Base-by-base conservation (phyloP, 163 green algal species). In the Chlorella variabilis region DNA sequence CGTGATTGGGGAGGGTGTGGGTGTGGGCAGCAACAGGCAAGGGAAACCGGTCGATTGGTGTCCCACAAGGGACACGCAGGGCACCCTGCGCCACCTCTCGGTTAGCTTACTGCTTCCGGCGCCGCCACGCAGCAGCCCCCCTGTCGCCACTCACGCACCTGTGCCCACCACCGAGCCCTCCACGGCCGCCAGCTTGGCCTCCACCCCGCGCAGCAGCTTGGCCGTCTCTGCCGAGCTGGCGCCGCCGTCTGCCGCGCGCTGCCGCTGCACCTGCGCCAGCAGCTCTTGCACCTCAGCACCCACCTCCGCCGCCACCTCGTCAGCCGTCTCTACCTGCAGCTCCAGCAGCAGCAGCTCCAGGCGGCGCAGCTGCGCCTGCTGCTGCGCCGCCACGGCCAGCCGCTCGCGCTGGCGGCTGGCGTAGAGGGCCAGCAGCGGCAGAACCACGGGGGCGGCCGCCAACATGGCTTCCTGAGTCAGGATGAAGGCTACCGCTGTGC, bases 361-460 rank as follows among this genome's bases (percentile, higher is more conserved):
- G 0, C 74, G 58, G 1, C 27, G n/a, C 39, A 71, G 58, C 58
- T 58, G 38, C 31, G 34, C 49, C 48, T n/a, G 75, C 23, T 56
- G 34, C 27, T 49, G 42, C 8, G 34, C 77, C 1, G 67, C 49
- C 1, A 49, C 38, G 1, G 51, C 77, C 65, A 83, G 66, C 9
- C 62, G 62, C 59, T 88, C 63, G 20, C 83, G 77, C 65, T 89
- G 83, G 13, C 83, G 74, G 67, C 69, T 85, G 21, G 87, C 87
- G 71, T 85, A 91, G 20, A 90, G 69, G 17, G 85, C 87, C 18
- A 91, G 23, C 42, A 91, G 61, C 9, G 87, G 87, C 61, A 91
- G 54, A 27, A 87, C 49, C 4, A 89, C 48, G 27, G 85, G 85
- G 2, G 83, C 82, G 2, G 73, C 66, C 20, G 78, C 70, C 1